Percentiles rank a stretch among this genome's conserved stretches.
Conservation (phyloP, 1,284 basidiomycete genomes). For the Fomitopsis pinicola region DNA sequence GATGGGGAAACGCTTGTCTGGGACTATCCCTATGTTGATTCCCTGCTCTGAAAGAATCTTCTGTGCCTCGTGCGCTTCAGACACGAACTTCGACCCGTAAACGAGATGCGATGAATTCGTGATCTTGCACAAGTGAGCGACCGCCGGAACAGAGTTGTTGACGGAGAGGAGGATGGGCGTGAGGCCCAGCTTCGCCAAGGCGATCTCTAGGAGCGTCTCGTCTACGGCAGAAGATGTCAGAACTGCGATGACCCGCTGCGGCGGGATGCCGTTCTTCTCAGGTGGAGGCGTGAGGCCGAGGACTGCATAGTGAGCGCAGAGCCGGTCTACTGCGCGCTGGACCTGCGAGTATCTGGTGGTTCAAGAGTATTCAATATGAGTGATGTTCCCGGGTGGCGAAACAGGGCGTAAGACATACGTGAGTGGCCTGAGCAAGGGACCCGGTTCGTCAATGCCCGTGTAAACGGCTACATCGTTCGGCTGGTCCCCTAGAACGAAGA, state of each 20-base stretch:
- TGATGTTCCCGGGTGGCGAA: not conserved
- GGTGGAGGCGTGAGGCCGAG: conserved; percentile 3
- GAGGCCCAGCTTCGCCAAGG: conserved; percentile 37
- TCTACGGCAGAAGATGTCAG: conserved; percentile 38
- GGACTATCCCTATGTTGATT: conserved; percentile 27
- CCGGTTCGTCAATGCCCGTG: conserved; percentile 10
- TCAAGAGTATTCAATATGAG: not conserved
- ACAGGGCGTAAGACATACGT: conserved; percentile 1
- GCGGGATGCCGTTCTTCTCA: conserved; percentile 11
- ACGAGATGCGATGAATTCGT: conserved; percentile 45
- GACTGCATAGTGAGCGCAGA: conserved; percentile 5
- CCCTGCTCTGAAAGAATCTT: conserved; percentile 28
- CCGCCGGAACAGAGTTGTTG: conserved; percentile 54
- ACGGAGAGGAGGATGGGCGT: conserved; percentile 44
- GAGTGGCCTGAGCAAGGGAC: conserved; percentile 4
- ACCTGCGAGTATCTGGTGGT: conserved; percentile 7
- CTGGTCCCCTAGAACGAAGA: conserved; percentile 2
- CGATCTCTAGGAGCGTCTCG: conserved; percentile 41
- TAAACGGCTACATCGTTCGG: conserved; percentile 9
- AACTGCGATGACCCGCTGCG: conserved; percentile 30
- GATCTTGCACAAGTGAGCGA: conserved; percentile 49
- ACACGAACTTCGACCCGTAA: conserved; percentile 36
- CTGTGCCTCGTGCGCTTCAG: conserved; percentile 23
- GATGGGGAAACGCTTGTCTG: conserved; percentile 38
- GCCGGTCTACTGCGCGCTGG: conserved; percentile 9